Evolutionary conservation across 192 early-diverging fungal genomes (phyloP).

Genomic region (Backusella morwellensis): DNA sequence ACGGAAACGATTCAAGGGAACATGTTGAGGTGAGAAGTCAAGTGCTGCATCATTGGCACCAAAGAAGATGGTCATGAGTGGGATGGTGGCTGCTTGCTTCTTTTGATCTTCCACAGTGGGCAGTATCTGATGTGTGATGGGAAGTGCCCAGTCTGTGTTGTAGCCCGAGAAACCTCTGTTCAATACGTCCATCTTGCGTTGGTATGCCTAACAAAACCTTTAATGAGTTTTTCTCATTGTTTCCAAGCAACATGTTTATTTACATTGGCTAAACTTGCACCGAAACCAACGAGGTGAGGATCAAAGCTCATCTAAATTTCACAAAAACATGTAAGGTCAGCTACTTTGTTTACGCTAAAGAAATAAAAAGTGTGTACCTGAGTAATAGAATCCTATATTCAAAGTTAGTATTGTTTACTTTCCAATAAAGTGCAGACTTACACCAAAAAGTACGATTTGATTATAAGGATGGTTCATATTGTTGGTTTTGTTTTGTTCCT

Average conservation of each 20-base stretch:
- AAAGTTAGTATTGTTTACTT: not conserved
- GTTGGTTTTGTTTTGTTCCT: not conserved
- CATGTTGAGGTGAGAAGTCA: slow-evolving; percentile 48
- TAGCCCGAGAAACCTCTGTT: slow-evolving; percentile 84
- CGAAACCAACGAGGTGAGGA: slow-evolving; percentile 18
- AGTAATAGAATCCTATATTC: slow-evolving; percentile 43
- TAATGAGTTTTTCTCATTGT: slow-evolving; percentile 11
- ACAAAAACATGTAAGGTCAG: not conserved
- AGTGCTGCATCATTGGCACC: slow-evolving; percentile 81
- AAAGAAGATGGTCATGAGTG: slow-evolving; percentile 71
- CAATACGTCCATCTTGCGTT: slow-evolving; percentile 71
- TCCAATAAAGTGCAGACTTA: not conserved
- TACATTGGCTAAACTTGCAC: slow-evolving; percentile 26
- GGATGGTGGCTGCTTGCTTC: slow-evolving; percentile 31
- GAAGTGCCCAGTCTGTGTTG: slow-evolving; percentile 60
- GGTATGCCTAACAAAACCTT: slow-evolving; percentile 47
- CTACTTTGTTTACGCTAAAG: not conserved
- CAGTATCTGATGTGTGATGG: slow-evolving; percentile 54
- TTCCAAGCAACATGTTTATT: not conserved
- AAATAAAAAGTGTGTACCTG: slow-evolving; percentile 28
- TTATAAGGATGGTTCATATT: slow-evolving; percentile 17
- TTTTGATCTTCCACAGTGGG: slow-evolving; percentile 33
- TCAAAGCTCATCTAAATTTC: slow-evolving; percentile 27
- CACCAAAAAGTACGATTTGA: slow-evolving; percentile 27
- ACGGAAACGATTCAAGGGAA: slow-evolving; percentile 57